Conservation (phyloP, 2,329 filamentous ascomycete genomes). For the Tolypocladium pustulatum region DNA sequence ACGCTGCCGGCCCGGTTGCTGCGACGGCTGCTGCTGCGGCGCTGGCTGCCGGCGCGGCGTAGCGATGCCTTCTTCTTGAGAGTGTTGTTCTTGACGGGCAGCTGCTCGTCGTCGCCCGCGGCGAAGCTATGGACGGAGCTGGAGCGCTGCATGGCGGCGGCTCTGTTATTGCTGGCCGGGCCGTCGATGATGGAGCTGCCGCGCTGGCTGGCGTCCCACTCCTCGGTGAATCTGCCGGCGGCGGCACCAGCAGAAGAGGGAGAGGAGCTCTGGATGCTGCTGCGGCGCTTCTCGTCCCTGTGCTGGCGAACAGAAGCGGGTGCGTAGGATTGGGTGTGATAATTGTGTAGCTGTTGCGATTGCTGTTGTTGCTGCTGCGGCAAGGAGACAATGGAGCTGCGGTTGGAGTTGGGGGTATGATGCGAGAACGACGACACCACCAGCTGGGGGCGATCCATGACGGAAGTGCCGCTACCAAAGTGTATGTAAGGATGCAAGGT, state of each 20-base stretch:
- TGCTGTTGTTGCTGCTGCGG: constrained; percentile 1
- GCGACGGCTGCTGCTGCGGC: constrained; percentile 67
- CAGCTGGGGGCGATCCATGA: constrained; percentile 18
- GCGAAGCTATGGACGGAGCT: constrained; percentile 47
- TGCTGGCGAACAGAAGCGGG: constrained; percentile 4
- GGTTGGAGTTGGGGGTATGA: constrained; percentile 10
- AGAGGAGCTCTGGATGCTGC: constrained; percentile 10
- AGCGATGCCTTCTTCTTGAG: constrained; percentile 83
- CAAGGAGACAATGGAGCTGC: constrained; percentile 4
- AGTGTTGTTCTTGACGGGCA: constrained; percentile 51
- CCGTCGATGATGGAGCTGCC: constrained; percentile 54
- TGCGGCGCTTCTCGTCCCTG: constrained; percentile 1
- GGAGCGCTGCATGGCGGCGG: constrained; percentile 44
- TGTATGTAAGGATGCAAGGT: background rate
- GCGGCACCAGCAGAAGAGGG: background rate
- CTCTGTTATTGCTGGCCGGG: constrained; percentile 15
- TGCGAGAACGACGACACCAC: constrained; percentile 11
- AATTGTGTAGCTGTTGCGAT: constrained; percentile 4
- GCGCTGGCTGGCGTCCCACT: constrained; percentile 60
- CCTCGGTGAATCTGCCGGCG: constrained; percentile 51
- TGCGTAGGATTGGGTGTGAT: background rate
- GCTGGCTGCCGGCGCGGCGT: constrained; percentile 61
- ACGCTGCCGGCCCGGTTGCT: constrained; percentile 83
- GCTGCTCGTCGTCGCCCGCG: constrained; percentile 31
- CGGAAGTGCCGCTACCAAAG: constrained; percentile 12